Evolutionary conservation across 2,329 filamentous ascomycete genomes (phyloP), one percentile per base, ranked within the genome.

Genomic region (Sarocladium oryzae): DNA sequence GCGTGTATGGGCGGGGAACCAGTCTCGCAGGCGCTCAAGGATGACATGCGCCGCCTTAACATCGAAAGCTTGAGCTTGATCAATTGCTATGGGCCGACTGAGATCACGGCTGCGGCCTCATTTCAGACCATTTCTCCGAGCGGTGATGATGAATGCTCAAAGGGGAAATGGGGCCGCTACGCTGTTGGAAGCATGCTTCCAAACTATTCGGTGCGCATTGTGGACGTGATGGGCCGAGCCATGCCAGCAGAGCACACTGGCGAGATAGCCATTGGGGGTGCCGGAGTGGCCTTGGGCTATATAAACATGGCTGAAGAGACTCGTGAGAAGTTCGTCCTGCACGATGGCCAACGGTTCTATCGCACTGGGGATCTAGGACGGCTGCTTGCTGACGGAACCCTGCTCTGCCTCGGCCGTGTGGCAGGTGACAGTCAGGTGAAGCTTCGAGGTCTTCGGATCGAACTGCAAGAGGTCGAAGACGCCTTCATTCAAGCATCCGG

Each of bases 251-350:
- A 52, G 37, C 1, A 51, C 11, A 40, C 41, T 5, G 54, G 54
- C 32, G 54, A 56, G 26, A 55, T 56, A 18, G 52, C 51, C 45
- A 49, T 54, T 15, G 51, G 51, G 1, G 73, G 73, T 11, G 60
- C 68, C 0, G 69, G 72, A 28, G 64, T 75, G 3, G 56, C 63
- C 2, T 38, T 51, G 1, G 71, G 71, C 2, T 75, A 75, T 55
- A 54, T 74, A 9, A 56, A 63, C 35, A 37, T 49, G 11, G 56
- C 58, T 1, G 51, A 56, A 9, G 28, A 51, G 2, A 56, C 50
- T 3, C 10, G 36, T 3, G 38, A 41, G 23, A 41, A 43, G 7
- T 58, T 57, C 20, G 11, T 57, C 1, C 9, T n/a, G 35, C 6
- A n/a, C 35, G 13, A 7, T 37, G 35, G 35, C 35, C 35, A 37